Evolutionary conservation across 192 early-diverging fungal genomes (phyloP), one percentile per base, ranked within the genome.

Genomic region (Coemansia aciculifera): DNA sequence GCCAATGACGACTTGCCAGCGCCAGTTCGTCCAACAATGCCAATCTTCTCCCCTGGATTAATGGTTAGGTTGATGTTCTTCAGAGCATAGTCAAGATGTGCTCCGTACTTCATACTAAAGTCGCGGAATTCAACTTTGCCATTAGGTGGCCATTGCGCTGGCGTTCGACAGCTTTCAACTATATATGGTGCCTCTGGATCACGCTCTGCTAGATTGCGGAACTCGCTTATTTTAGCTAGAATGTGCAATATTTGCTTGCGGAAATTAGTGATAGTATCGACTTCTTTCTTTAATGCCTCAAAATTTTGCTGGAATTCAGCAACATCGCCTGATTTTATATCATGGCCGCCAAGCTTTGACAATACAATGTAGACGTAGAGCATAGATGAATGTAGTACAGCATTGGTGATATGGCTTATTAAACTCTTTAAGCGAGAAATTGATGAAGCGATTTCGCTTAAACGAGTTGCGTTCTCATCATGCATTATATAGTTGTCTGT

Each of bases 1-100:
- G 81, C 77, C 31, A 89, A 65, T 9, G 88, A 84, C 1, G 88
- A 87, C 62, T 90, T 90, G 4, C 89, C 89, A 3, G 87, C 87
- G 11, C 89, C 87, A 5, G 85, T 86, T n/a, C 80, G 69, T 3
- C 84, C 84, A 34, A 82, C 76, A 15, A 85, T 77, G 86, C n/a
- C n/a, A n/a, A n/a, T n/a, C n/a, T n/a, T n/a, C n/a, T n/a, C n/a
- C n/a, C n/a, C n/a, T n/a, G n/a, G 66, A 12, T 68, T 21, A 2
- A 88, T 84, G 6, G 75, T 66, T 21, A 89, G 63, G 17, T 78
- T 79, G 5, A 88, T 38, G 11, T 81, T 61, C 1, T 71, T 54
- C 0, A 89, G 68, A 3, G 77, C 82, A 4, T 11, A 44, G 7
- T 43, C 64, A 42, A 74, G 57, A 27, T 66, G 62, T 3, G 46